Conservation (phyloP, 768 basidiomycete genomes). For the Boletus patriciae region DNA sequence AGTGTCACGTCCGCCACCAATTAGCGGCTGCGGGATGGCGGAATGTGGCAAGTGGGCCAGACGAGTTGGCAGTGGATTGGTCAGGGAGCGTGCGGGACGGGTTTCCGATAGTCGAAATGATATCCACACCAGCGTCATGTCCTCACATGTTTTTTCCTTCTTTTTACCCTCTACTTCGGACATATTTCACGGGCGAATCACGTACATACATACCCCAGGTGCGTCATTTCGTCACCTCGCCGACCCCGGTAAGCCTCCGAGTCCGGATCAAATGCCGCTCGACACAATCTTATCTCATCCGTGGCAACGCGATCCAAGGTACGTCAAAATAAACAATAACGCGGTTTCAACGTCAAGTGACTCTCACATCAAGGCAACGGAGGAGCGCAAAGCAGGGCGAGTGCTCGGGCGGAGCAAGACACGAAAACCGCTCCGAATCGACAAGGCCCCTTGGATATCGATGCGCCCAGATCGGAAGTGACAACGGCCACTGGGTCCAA, state of each 20-base stretch:
- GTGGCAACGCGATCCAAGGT: constrained; percentile 4
- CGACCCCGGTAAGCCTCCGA: constrained; percentile 18
- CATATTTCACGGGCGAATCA: constrained; percentile 2
- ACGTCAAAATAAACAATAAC: not conserved
- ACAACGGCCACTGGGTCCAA: not conserved
- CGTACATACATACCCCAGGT: constrained; percentile 27
- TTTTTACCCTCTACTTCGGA: not conserved
- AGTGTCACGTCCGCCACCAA: not conserved
- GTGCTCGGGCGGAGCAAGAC: not conserved
- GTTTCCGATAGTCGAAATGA: not conserved
- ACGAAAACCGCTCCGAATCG: not conserved
- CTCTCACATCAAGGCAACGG: not conserved
- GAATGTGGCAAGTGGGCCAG: constrained; percentile 13
- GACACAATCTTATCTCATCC: constrained; percentile 27
- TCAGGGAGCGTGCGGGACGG: not conserved
- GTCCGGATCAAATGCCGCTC: constrained; percentile 32
- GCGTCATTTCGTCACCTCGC: constrained; percentile 27
- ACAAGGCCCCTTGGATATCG: not conserved
- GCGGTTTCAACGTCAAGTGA: not conserved
- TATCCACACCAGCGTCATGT: not conserved
- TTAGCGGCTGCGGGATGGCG: constrained; percentile 12
- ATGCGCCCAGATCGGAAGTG: constrained; percentile 1
- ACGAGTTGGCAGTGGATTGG: not conserved
- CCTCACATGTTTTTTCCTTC: not conserved
- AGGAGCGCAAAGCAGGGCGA: not conserved